Conservation (phyloP, 768 basidiomycete species). For the Termitomyces sp. region DNA sequence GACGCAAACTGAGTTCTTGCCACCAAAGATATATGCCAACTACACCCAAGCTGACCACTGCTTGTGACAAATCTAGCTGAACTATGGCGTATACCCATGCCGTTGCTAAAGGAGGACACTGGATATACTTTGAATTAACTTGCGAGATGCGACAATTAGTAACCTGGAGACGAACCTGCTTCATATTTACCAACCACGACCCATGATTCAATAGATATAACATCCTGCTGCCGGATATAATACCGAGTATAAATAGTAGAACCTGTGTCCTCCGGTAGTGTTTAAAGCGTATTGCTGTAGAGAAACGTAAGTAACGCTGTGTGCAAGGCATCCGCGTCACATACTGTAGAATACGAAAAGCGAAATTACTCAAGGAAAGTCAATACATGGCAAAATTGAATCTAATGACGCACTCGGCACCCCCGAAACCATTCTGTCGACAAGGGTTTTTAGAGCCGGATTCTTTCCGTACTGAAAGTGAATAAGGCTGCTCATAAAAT, state of each 20-base stretch:
- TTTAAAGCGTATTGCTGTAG: constrained; percentile 63
- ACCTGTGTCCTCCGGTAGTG: constrained; percentile 44
- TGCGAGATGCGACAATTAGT: neutral
- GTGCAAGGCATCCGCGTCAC: constrained; percentile 15
- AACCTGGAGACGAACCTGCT: constrained; percentile 45
- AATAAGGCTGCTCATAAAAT: constrained; percentile 46
- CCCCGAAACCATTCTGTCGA: constrained; percentile 56
- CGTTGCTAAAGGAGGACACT: constrained; percentile 77
- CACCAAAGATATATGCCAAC: constrained; percentile 60
- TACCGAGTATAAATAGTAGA: constrained; percentile 53
- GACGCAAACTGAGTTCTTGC: constrained; percentile 46
- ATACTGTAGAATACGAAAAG: constrained; percentile 74
- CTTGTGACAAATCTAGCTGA: constrained; percentile 61
- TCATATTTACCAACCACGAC: constrained; percentile 69
- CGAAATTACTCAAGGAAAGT: constrained; percentile 50
- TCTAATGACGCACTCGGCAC: constrained; percentile 61
- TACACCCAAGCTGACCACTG: constrained; percentile 46
- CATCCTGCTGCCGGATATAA: constrained; percentile 56
- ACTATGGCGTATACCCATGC: constrained; percentile 74
- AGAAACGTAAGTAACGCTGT: neutral
- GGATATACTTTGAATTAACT: neutral
- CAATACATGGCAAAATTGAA: neutral
- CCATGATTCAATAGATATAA: constrained; percentile 66
- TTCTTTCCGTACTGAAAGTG: constrained; percentile 73
- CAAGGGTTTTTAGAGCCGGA: constrained; percentile 40